These are phyloP conservation scores for Penicillium canescens DNA, from an alignment of 495 filamentous ascomycete species.

Conservation along the genomic window DNA sequence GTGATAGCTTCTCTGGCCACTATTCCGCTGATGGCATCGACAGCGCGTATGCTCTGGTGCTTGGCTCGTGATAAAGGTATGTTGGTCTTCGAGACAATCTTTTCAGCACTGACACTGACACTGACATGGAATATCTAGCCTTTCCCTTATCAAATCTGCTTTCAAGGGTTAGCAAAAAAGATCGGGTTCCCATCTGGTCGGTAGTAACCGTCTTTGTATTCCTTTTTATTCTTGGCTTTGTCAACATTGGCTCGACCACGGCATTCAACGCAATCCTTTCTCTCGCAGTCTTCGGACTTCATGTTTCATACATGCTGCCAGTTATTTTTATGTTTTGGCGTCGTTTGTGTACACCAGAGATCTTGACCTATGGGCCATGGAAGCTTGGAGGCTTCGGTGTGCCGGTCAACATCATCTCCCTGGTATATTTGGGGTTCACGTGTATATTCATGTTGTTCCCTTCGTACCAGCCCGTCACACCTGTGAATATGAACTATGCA, in stretches of 20 bases:
- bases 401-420: not conserved
- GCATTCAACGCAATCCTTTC: conserved; percentile 52
- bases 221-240: conserved; percentile 43
- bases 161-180: conserved; percentile 4
- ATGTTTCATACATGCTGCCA: conserved; percentile 44
- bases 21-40: conserved; percentile 41
- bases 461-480: not conserved
- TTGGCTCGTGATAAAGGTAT: conserved; percentile 53
- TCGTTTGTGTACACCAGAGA: conserved; percentile 5
- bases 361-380: not conserved
- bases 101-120: not conserved
- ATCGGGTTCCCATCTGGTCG: conserved; percentile 28
- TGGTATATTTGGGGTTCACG: not conserved
- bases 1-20: conserved; percentile 33
- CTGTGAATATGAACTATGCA: not conserved
- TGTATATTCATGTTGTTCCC: not conserved
- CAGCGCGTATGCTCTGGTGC: conserved; percentile 55
- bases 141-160: not conserved
- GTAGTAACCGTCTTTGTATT: conserved; percentile 36
- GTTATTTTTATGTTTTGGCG: conserved; percentile 41
- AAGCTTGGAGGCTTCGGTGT: not conserved
- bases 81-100: conserved; percentile 26
- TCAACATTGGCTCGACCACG: conserved; percentile 49
- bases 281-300: conserved; percentile 40
- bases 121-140: not conserved